Percentiles rank a stretch among this genome's conserved stretches.
Evolutionary conservation across 257 asterid genomes (phyloP).

Genomic region (Leonotis leonurus): DNA sequence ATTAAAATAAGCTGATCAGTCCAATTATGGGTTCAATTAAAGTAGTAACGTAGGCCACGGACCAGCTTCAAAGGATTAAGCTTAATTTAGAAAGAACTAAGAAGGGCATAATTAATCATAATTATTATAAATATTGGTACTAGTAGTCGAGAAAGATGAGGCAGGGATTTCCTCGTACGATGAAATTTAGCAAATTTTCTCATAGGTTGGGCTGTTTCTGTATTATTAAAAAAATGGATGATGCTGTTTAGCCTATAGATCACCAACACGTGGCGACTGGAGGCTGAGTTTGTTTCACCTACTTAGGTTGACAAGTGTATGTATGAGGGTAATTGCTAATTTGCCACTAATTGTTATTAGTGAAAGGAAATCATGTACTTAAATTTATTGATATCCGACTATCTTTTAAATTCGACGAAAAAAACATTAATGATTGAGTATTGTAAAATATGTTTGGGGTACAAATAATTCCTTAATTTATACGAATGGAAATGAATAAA

Average conservation of each 20-base stretch:
- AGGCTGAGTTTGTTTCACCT: slow-evolving; percentile 7
- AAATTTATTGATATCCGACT: too few relatives aligned
- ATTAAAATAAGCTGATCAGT: background rate
- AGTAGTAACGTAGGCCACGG: background rate
- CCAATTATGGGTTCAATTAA: background rate
- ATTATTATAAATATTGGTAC: too few relatives aligned
- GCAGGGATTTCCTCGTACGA: slow-evolving; percentile 34
- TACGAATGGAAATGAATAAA: too few relatives aligned
- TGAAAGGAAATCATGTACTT: too few relatives aligned
- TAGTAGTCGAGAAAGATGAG: too few relatives aligned
- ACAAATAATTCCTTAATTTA: too few relatives aligned
- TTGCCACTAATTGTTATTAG: too few relatives aligned
- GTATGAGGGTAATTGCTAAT: background rate
- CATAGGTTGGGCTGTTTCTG: slow-evolving; percentile 18
- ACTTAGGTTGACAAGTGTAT: background rate
- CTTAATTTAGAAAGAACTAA: slow-evolving; percentile 14
- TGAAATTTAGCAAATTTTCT: slow-evolving; percentile 9
- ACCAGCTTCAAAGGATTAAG: background rate
- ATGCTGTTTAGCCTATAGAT: slow-evolving; percentile 31
- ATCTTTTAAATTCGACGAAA: too few relatives aligned
- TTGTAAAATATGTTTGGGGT: too few relatives aligned
- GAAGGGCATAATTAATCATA: background rate
- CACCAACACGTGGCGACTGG: slow-evolving; percentile 21
- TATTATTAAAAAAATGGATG: background rate
- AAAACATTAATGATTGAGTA: too few relatives aligned